Base-by-base conservation (phyloP, 1,139 yeast genomes). In the Lodderomyces orthopsilosis region DNA sequence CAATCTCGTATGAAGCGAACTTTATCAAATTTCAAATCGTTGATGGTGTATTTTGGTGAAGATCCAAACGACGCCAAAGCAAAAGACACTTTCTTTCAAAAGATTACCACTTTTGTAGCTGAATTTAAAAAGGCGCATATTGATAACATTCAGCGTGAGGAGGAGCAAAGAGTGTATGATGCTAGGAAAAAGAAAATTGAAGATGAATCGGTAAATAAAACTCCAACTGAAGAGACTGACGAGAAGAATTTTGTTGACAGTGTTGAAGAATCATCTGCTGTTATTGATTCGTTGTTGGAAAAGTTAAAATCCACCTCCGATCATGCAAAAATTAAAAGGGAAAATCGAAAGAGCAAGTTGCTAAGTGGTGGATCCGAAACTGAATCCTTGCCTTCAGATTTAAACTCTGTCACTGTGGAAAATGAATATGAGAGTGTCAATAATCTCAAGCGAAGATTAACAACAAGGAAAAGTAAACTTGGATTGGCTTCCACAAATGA, bases 31-130 rank as follows among this genome's bases (percentile, higher is more conserved):
- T 79, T 83, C 51, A 71, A 75, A 28, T 72, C 75, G 39, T 66
- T 88, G 41, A 83, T 93, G 93, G 68, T 68, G 41, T 85, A 80
- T 57, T 93, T 85, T 62, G 98, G 98, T 6, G 98, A 93, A 59
- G 83, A 85, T 55, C 72, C 80, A 1, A 61, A 65, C 4, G 95
- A 88, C 55, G 56, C 68, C 6, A 66, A 70, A 46, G 65, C 75
- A 41, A 55, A 71, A 38, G 66, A 65, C 42, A 54, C 58, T 1
- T 74, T 74, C 45, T 71, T 68, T 46, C 58, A 55, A 35, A 74
- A 73, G 49, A 62, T 74, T 47, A 60, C 63, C 27, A 42, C 52
- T 3, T 74, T 74, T 51, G 68, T 73, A 2, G 49, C 52, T 19
- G 78, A 74, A 44, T 73, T 69, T 50, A 73, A 69, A 50, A 65